phyloP scores from a whole-genome alignment of 225 moss, liverwort and hornwort species.

The Neckera pumila region DNA sequence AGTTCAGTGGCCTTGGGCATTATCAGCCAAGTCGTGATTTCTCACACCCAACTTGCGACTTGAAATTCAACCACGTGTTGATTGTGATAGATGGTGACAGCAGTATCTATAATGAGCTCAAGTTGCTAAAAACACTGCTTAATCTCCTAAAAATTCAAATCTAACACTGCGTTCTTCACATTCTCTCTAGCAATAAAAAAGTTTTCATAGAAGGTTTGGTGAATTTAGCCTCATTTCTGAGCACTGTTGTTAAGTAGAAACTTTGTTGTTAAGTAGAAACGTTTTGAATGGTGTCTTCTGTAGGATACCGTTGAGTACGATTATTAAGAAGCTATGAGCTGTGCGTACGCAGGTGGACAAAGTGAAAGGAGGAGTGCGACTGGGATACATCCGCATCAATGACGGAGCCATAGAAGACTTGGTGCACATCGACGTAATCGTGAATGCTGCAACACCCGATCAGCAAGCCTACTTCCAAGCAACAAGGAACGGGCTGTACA shows the following conservation, averaged over 20 bases:
- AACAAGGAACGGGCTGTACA: constrained; percentile 53
- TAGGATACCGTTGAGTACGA: neutral
- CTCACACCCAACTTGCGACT: neutral
- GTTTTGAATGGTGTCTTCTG: neutral
- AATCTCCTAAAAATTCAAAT: neutral
- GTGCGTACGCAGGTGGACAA: constrained; percentile 64
- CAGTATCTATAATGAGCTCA: neutral
- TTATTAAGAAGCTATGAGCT: neutral
- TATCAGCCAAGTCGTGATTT: neutral
- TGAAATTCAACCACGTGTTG: neutral
- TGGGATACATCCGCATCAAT: constrained; percentile 63
- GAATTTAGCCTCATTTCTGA: neutral
- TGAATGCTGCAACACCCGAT: constrained; percentile 31
- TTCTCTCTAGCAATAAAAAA: neutral
- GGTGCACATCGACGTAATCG: constrained; percentile 72
- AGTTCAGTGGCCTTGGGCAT: neutral
- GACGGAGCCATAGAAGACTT: constrained; percentile 67
- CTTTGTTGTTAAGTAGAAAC: neutral
- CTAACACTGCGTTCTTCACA: neutral
- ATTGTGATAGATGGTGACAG: neutral
- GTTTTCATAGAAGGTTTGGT: no score
- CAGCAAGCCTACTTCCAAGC: constrained; percentile 77
- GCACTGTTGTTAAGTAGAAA: neutral
- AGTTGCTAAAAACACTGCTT: neutral
- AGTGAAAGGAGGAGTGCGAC: constrained; percentile 83